Conservation (phyloP, 441 rosid species). For the Lepidium campestre region DNA sequence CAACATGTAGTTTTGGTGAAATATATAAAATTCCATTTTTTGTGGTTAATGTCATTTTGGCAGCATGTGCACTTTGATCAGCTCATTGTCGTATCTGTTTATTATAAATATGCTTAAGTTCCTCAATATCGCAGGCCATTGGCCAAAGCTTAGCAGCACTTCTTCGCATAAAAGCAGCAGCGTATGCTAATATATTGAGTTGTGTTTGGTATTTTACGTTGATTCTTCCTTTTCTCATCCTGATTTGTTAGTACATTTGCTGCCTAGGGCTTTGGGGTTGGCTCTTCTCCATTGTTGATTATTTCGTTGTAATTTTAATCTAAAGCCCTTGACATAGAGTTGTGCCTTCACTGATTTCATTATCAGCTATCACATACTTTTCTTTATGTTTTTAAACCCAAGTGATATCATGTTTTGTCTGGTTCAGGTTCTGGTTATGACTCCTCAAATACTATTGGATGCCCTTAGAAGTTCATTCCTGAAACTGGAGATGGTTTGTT, state of each 20-base stretch:
- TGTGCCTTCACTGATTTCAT: neutral
- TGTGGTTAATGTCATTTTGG: neutral
- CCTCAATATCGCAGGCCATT: neutral
- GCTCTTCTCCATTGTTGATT: neutral
- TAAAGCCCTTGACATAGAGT: neutral
- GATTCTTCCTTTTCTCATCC: neutral
- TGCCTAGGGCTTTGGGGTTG: neutral
- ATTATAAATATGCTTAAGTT: neutral
- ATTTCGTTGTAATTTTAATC: neutral
- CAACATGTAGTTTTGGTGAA: neutral
- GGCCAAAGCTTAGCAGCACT: neutral
- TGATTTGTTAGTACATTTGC: neutral
- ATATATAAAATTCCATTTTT: neutral
- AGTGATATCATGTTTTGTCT: constrained; percentile 1
- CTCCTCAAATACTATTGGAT: constrained; percentile 83
- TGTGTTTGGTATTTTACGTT: neutral
- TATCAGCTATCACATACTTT: neutral
- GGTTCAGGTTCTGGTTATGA: constrained; percentile 82
- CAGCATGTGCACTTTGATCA: neutral
- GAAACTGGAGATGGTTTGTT: constrained; percentile 51
- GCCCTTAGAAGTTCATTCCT: constrained; percentile 66
- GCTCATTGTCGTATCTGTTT: neutral
- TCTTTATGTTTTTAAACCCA: neutral
- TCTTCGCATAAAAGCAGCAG: neutral
- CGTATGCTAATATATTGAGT: neutral